Base-by-base conservation (phyloP, 2,329 filamentous ascomycete species). In the Cordyceps javanica region DNA sequence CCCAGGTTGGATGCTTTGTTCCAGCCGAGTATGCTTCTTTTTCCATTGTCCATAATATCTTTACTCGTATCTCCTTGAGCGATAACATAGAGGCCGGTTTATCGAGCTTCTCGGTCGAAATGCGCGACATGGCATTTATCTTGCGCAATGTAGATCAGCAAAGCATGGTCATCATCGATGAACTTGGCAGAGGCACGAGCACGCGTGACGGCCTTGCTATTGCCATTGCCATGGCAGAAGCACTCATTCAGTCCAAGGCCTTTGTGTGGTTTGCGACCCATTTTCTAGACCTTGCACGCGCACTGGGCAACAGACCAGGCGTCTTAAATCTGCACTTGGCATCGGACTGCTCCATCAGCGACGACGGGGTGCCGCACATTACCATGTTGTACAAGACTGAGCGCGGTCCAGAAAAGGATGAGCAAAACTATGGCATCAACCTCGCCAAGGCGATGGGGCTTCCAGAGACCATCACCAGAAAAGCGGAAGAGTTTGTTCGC, bases 61-160 rank as follows among this genome's bases (percentile, higher is more conserved):
- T 99, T 70, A 90, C 94, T 0, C 82, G 94, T 2, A 80, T 96
- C 9, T 93, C 91, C 0, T 88, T 90, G 41, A 89, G 96, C 57
- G 92, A 97, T 70, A 90, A 82, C 61, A 88, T 96, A 23, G 90
- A 96, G 73, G 87, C 88, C 16, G 97, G 96, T 61, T 82, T 96
- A 25, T 97, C 93, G 0, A 96, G 91, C 0, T 99, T 97, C 68
- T 90, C 92, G 0, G 82, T 91, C 0, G 94, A 99, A 71, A 97
- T 99, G 94, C 82, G 90, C 42, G 94, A 97, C 66, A 95, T 93
- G 75, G 91, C 92, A 0, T 96, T 95, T 69, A 97, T 99, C 56
- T 74, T 97, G 1, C 80, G 82, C 54, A 96, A 96, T 66, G 83
- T 97, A 57, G 87, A 91, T 62, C 77, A 79, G 7, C 82, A 83